Percentiles rank a stretch among this genome's conserved stretches.
Evolutionary conservation across 345 rosid species (phyloP).

Genomic region (Eucalyptus cladocalyx): DNA sequence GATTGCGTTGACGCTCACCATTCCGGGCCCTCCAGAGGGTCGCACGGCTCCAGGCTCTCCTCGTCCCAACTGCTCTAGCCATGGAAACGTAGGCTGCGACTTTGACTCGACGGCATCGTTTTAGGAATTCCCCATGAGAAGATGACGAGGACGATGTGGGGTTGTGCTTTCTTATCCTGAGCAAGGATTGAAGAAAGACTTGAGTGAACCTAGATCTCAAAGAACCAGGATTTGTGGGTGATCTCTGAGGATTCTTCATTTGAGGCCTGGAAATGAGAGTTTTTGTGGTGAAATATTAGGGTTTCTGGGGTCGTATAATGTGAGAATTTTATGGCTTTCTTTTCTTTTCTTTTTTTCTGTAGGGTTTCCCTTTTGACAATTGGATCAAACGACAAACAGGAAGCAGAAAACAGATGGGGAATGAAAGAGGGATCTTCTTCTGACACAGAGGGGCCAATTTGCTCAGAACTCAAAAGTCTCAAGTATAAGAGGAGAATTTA

Average conservation of each 20-base stretch:
- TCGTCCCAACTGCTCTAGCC: conserved; percentile 31
- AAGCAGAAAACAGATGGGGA: neutral
- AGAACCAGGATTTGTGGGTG: neutral
- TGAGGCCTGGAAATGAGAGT: neutral
- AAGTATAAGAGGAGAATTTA: conserved; percentile 5
- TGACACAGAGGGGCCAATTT: conserved; percentile 23
- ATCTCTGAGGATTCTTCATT: neutral
- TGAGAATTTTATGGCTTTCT: neutral
- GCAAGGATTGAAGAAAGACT: conserved; percentile 28
- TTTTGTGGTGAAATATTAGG: neutral
- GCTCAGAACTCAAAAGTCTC: neutral
- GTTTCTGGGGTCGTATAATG: neutral
- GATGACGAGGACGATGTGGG: neutral
- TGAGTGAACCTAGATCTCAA: conserved; percentile 17
- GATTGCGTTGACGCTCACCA: neutral
- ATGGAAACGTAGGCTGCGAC: conserved; percentile 43
- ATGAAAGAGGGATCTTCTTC: neutral
- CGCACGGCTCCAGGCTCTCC: conserved; percentile 44
- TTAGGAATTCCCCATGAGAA: neutral
- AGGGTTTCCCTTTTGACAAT: neutral
- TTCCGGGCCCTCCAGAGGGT: conserved; percentile 13
- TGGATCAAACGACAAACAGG: neutral
- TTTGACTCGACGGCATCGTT: conserved; percentile 16
- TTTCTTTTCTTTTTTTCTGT: neutral
- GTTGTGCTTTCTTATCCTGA: conserved; percentile 1